Evolutionary conservation across 495 filamentous ascomycete species (phyloP), one percentile per base, ranked within the genome.

Genomic region (Glutinoglossum americanum): DNA sequence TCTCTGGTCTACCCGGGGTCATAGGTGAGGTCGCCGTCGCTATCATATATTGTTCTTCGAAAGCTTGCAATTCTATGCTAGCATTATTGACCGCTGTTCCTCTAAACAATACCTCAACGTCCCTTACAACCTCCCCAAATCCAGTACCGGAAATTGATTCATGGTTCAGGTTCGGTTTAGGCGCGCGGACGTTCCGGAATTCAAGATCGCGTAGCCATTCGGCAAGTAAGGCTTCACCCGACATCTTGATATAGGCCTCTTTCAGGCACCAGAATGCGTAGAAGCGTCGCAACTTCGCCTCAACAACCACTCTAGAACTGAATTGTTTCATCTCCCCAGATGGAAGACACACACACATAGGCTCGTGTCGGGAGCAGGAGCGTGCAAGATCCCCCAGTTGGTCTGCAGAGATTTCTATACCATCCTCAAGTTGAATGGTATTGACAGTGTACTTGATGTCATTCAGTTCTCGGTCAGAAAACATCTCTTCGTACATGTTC

Each of bases 241-340:
- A 87, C 77, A 96, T 79, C 76, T 96, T 96, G 61, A 96, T 80
- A 69, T 89, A 96, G 0, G 89, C 85, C 70, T 95, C 89, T 62
- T 92, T 85, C 56, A 92, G 73, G 57, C 83, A 87, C 86, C 87
- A 95, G 61, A 83, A 84, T 1, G 88, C 80, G 64, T 92, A 94
- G 67, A 96, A 96, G 5, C 80, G 71, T 1, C 89, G 74, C 45
- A 93, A 71, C 32, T 81, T 77, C 45, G 75, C 76, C 47, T 76
- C 71, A 23, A 83, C 71, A 17, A 72, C 57, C 23, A 68, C 53
- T 44, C 70, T 63, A 39, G 66, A 68, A 26, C 48, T 59, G 60
- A 73, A 67, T 33, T 11, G 61, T 54, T 56, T 60, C 0, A 64
- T 67, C 35, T 65, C 61, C 21, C 35, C 19, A 21, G 56, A 23